A percentile compares a stretch with the other conserved stretches of the same genome.
Evolutionary conservation across 192 early-diverging fungal species (phyloP).

Genomic region (Mortierella hygrophila): DNA sequence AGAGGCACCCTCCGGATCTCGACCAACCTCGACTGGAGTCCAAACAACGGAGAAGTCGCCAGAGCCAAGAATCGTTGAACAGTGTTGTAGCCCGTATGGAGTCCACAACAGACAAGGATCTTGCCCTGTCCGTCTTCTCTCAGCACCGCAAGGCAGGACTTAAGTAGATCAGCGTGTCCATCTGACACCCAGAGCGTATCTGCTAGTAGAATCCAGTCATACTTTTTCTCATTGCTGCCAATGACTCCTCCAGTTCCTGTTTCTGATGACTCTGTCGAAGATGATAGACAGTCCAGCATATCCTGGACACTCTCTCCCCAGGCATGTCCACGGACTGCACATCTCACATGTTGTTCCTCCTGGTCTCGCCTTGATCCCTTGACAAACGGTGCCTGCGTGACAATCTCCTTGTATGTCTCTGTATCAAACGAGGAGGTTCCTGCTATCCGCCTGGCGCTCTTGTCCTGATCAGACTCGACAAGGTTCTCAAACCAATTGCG

Average conservation of each 20-base stretch:
- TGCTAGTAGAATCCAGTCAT: conserved; percentile 45
- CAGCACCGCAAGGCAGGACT: conserved; percentile 31
- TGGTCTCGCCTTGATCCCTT: background rate
- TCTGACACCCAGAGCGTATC: conserved; percentile 53
- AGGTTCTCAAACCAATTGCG: conserved; percentile 54
- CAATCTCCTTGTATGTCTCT: background rate
- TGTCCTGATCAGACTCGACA: conserved; percentile 23
- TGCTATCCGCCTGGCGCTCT: background rate
- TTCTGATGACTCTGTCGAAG: background rate
- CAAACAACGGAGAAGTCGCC: conserved; percentile 15
- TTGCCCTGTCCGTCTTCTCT: conserved; percentile 6
- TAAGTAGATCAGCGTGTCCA: conserved; percentile 24
- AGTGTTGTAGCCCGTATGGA: conserved; percentile 35
- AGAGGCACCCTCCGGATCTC: conserved; percentile 36
- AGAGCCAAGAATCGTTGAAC: conserved; percentile 41
- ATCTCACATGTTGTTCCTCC: conserved; percentile 28
- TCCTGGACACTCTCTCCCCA: conserved; percentile 46
- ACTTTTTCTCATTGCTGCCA: background rate
- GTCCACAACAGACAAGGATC: conserved; percentile 47
- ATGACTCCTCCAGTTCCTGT: background rate
- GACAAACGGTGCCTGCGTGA: background rate
- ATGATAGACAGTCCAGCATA: conserved; percentile 28
- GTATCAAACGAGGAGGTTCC: background rate
- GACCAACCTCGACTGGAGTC: conserved; percentile 18
- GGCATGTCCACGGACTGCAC: conserved; percentile 50